Conservation (phyloP, 1,139 yeast genomes). For the Yamadazyma buinensis region DNA sequence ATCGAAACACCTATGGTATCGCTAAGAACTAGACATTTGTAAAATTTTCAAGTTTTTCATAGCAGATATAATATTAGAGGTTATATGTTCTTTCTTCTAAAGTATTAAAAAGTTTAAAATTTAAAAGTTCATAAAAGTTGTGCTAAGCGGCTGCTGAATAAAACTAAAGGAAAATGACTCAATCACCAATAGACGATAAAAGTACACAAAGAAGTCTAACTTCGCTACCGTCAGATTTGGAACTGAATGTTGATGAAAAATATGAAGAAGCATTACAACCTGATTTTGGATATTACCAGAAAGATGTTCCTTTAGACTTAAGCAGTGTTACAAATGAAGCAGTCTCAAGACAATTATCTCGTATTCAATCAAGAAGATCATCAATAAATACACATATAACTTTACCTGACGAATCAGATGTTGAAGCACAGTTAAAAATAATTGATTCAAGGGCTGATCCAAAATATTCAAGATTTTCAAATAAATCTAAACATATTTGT, state of each 20-base stretch:
- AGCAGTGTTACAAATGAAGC: slow-evolving; percentile 19
- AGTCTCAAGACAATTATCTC: slow-evolving; percentile 13
- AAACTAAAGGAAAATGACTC: too few relatives aligned
- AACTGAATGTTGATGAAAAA: background rate
- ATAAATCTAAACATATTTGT: slow-evolving; percentile 11
- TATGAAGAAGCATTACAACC: background rate
- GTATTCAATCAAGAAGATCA: slow-evolving; percentile 16
- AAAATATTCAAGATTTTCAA: slow-evolving; percentile 10
- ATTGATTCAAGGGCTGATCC: slow-evolving; percentile 5
- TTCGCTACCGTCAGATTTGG: slow-evolving; percentile 4
- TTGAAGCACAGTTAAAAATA: slow-evolving; percentile 1
- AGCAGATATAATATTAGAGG: too few relatives aligned
- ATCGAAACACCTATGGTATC: too few relatives aligned
- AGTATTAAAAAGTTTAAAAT: too few relatives aligned
- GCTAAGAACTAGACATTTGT: too few relatives aligned
- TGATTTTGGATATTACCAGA: slow-evolving; percentile 4
- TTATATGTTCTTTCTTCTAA: too few relatives aligned
- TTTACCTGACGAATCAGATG: slow-evolving; percentile 2
- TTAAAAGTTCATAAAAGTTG: too few relatives aligned
- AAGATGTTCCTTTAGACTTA: slow-evolving; percentile 15
- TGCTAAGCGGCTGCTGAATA: too few relatives aligned
- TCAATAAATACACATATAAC: slow-evolving; percentile 1
- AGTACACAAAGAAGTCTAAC: slow-evolving; percentile 16
- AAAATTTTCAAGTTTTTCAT: too few relatives aligned
- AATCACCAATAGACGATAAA: too few relatives aligned